Evolutionary conservation across 139 green algal species (phyloP).

Genomic region (Ulvella scutata): DNA sequence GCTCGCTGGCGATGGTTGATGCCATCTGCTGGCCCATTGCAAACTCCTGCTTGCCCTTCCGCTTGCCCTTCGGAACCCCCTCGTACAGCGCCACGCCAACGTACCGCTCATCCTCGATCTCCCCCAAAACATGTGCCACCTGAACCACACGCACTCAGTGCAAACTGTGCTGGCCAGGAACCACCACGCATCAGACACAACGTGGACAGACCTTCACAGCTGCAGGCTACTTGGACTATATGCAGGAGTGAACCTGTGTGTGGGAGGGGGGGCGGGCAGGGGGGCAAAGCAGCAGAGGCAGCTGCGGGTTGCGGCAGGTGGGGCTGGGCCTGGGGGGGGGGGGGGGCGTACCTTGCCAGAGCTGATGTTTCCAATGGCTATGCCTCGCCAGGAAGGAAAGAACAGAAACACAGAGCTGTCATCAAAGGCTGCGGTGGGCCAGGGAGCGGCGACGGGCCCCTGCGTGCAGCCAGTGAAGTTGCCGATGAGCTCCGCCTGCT

Average conservation of each 20-base stretch:
- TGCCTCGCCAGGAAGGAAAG: conserved; percentile 75
- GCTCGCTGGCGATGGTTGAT: conserved; percentile 37
- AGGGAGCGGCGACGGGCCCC: conserved; percentile 10
- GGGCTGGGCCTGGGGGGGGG: too few relatives aligned
- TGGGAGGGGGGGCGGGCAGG: too few relatives aligned
- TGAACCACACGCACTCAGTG: too few relatives aligned
- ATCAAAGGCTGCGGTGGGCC: conserved; percentile 82
- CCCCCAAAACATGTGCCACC: neutral
- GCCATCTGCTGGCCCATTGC: neutral
- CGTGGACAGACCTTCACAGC: too few relatives aligned
- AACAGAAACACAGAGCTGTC: conserved; percentile 84
- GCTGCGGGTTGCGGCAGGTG: too few relatives aligned
- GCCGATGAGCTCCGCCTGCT: neutral
- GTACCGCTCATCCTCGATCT: conserved; percentile 61
- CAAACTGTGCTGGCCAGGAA: too few relatives aligned
- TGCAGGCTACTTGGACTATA: too few relatives aligned
- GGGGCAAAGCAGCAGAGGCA: too few relatives aligned
- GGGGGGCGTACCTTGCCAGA: neutral
- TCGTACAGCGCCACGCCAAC: conserved; percentile 77
- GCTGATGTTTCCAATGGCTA: conserved; percentile 61
- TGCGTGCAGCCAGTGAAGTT: neutral
- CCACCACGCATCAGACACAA: too few relatives aligned
- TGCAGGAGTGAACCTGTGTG: too few relatives aligned
- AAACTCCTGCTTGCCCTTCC: neutral
- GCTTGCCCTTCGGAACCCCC: conserved; percentile 10